Percentiles rank a stretch among this genome's conserved stretches.
Evolutionary conservation across 164 flowering plant genomes (phyloP).

Genomic region (Cinnamomum chago): DNA sequence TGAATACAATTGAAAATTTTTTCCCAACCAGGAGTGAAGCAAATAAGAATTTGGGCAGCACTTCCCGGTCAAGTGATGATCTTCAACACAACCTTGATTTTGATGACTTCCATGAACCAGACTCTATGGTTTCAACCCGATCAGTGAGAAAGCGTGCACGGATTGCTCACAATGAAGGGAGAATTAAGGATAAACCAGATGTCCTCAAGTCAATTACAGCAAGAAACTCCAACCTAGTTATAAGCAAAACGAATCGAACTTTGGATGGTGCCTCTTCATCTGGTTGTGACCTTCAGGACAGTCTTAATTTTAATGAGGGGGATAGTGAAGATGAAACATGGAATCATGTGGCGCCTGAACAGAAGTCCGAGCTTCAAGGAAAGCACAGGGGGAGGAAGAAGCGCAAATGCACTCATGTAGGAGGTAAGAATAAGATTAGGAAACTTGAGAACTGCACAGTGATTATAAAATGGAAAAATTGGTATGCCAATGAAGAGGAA

Average conservation of each 20-base stretch:
- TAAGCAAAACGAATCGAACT: not conserved
- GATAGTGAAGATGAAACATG: not conserved
- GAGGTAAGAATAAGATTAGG: not conserved
- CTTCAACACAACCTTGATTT: not conserved
- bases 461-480: constrained; percentile 8
- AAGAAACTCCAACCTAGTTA: not conserved
- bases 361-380: not conserved
- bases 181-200: constrained; percentile 4
- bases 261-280: not conserved
- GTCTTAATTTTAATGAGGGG: not conserved
- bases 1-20: constrained; percentile 2
- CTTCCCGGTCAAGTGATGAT: not conserved
- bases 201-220: not conserved
- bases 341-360: constrained; percentile 1
- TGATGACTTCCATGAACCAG: not conserved
- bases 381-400: not conserved
- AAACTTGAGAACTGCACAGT: constrained; percentile 5
- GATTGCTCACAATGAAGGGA: constrained; percentile 1
- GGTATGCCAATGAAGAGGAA: constrained; percentile 14
- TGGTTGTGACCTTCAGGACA: not conserved
- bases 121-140: not conserved
- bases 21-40: not conserved
- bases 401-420: constrained; percentile 5
- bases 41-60: constrained; percentile 1
- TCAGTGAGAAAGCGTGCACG: not conserved